Evolutionary conservation across 768 basidiomycete species (phyloP), one percentile per base, ranked within the genome.

Genomic region (Trametes punicea): DNA sequence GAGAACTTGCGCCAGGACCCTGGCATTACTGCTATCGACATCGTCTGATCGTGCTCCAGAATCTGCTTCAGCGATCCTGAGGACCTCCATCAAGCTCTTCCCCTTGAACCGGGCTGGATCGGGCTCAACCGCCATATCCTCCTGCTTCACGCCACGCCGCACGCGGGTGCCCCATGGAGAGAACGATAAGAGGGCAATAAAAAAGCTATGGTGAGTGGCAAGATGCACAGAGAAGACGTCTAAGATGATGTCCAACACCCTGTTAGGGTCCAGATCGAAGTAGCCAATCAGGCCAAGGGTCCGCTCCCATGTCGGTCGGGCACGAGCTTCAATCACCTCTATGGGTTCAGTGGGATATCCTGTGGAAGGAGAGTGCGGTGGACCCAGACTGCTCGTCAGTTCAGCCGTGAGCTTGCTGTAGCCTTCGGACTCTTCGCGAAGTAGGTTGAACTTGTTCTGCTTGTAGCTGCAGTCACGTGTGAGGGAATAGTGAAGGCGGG

Each of bases 361-460:
- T 20, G 88, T 88, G 20, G 75, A 68, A 25, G 83, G 67, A 4
- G 84, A 83, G 70, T 94, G 90, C 7, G 90, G 73, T 21, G 85
- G 84, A 1, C 90, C 91, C 46, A 94, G 73, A 64, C 80, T 81
- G 61, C 85, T 85, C 10, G 85, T 84, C 34, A 99, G 75, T 65
- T 98, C 92, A 9, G 88, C 83, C 25, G 87, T 82, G 29, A 98
- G 82, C 70, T 95, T 94, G 69, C 92, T 92, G 74, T 93, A 99
- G 7, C 97, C 97, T 74, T 98, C 96, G 0, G 94, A 94, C 65
- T 97, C 92, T 74, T 99, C 97, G 33, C 97, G 88, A 15, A 98
- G 81, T 34, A 99, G 81, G 68, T 98, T 99, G 77, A 95, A 96
- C 72, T 98, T 99, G 74, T 93, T 93, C 71, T 99, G 96, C 71